Base-by-base conservation (phyloP, 2,329 filamentous ascomycete species). In the Verticillium klebahnii region DNA sequence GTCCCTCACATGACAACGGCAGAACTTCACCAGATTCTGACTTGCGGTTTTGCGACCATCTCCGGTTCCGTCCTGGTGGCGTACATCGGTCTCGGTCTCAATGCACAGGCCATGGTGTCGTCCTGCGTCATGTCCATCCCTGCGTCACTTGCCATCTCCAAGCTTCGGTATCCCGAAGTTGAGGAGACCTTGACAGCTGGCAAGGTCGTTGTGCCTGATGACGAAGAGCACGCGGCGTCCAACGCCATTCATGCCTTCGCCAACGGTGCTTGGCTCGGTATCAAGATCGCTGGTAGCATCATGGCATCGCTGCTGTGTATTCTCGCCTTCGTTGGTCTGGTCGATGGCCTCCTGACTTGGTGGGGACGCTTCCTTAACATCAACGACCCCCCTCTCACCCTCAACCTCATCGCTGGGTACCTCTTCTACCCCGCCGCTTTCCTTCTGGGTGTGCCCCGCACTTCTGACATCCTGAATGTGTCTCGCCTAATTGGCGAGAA, bases 81-180 rank as follows among this genome's bases (percentile, higher is more conserved):
- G 15, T 97, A 96, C 75, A 93, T 97, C 65, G 80, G 82, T 32
- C 86, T 97, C 69, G 93, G 93, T 50, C 82, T 97, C 61, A 95
- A 93, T 74, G 82, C 91, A 1, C 90, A 96, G 73, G 93, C 91
- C 3, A 82, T 97, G 56, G 89, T 97, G 32, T 96, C 92, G 2
- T 93, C 91, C 8, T 97, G 93, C 72, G 93, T 97, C 74, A 97
- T 97, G 93, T 93, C 90, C 69, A 97, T 97, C 66, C 93, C 93
- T 0, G 93, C 93, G 1, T 96, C 92, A 3, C 83, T 97, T 15
- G 93, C 93, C 58, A 88, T 95, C 64, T 94, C 90, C 66, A 97
- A 97, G 79, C 83, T 97, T 69, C 89, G 93, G 62, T 97, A 90
- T 74, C 93, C 93, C 2, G 93, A 97, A 78, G 89, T 87, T 3